These are phyloP conservation scores for Lichtheimia hyalospora DNA, from an alignment of 371 early-diverging fungal species.

Conservation along the genomic window DNA sequence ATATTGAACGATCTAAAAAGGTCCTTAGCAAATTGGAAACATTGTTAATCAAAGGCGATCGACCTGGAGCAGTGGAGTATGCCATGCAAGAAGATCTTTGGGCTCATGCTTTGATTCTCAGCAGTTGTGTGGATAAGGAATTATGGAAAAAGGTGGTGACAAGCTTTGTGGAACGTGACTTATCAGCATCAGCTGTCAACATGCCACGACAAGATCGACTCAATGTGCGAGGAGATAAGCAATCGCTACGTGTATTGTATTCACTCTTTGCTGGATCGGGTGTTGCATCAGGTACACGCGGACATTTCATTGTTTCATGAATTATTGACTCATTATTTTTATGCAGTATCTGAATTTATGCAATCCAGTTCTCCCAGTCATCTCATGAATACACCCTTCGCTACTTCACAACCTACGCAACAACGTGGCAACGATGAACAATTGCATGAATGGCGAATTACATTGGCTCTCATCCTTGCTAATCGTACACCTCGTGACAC, in stretches of 20 bases:
- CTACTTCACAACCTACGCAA: conserved; percentile 15
- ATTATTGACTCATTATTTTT: not conserved
- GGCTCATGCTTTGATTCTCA: conserved; percentile 90
- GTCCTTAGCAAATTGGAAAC: conserved; percentile 59
- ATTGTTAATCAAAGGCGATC: conserved; percentile 73
- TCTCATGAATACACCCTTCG: conserved; percentile 30
- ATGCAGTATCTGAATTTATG: conserved; percentile 36
- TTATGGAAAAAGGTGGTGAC: conserved; percentile 81
- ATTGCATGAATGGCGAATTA: conserved; percentile 67
- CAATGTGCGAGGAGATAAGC: conserved; percentile 52
- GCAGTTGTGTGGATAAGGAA: conserved; percentile 82
- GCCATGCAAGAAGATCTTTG: conserved; percentile 76
- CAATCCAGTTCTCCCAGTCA: conserved; percentile 13
- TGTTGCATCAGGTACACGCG: conserved; percentile 44
- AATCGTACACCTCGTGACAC: conserved; percentile 82
- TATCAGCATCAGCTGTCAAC: conserved; percentile 36
- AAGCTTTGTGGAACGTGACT: conserved; percentile 65
- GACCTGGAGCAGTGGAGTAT: conserved; percentile 70
- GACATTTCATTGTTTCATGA: not conserved
- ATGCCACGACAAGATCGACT: conserved; percentile 23
- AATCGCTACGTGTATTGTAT: conserved; percentile 71
- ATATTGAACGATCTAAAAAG: conserved; percentile 26
- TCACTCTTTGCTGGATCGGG: conserved; percentile 75
- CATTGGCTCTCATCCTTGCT: conserved; percentile 75
- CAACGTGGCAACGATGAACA: conserved; percentile 28